phyloP scores from a whole-genome alignment of 2,329 filamentous ascomycete genomes.

The Anthostomella pinea region DNA sequence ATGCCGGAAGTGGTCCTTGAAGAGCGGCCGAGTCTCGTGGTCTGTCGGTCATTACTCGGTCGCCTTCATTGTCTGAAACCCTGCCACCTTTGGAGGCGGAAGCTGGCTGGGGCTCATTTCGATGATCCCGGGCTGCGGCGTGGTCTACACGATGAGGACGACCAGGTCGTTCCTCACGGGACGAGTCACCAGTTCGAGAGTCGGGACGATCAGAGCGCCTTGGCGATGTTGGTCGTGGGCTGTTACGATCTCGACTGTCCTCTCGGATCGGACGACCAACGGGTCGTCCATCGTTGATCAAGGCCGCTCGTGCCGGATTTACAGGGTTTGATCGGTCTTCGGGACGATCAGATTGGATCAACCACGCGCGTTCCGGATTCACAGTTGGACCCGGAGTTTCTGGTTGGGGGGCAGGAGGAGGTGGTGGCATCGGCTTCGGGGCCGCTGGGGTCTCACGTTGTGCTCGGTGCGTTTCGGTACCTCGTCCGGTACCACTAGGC shows the following conservation, averaged over 20 bases:
- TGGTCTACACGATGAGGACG: conserved; percentile 41
- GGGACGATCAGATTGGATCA: conserved; percentile 38
- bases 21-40: conserved; percentile 39
- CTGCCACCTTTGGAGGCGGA: conserved; percentile 24
- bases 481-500: conserved; percentile 19
- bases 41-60: conserved; percentile 40
- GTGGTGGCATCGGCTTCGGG: conserved; percentile 30
- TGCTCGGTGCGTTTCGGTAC: conserved; percentile 22
- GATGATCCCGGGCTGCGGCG: conserved; percentile 28
- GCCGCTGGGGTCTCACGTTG: conserved; percentile 26
- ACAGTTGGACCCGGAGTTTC: conserved; percentile 45
- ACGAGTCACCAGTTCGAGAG: conserved; percentile 35
- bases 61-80: conserved; percentile 37
- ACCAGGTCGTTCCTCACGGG: conserved; percentile 46
- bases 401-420: conserved; percentile 25
- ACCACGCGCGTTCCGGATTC: conserved; percentile 54
- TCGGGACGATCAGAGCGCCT: conserved; percentile 41
- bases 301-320: conserved; percentile 47
- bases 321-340: conserved; percentile 39
- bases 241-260: conserved; percentile 41
- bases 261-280: conserved; percentile 40
- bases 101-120: conserved; percentile 26
- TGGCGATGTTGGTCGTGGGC: conserved; percentile 44
- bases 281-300: conserved; percentile 41
- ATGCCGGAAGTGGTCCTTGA: conserved; percentile 31